Percentiles rank a stretch among this genome's conserved stretches.
Conservation (phyloP, 495 filamentous ascomycete species). For the Aspergillus cavernicola region DNA sequence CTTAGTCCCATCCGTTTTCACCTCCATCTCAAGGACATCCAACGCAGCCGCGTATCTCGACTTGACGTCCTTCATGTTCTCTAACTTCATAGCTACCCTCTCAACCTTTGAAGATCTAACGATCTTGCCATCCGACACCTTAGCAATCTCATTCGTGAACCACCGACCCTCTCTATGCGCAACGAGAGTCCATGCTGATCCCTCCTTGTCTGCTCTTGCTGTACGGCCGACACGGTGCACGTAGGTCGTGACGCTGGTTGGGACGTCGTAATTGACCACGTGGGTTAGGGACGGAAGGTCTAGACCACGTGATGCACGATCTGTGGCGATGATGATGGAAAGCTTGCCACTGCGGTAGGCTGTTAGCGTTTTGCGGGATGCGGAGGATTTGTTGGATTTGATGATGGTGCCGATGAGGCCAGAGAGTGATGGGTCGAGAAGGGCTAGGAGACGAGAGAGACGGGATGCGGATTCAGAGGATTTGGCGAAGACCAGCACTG, state of each 20-base stretch:
- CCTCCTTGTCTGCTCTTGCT: slow-evolving; percentile 72
- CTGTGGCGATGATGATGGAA: slow-evolving; percentile 79
- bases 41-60: slow-evolving; percentile 60
- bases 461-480: slow-evolving; percentile 81
- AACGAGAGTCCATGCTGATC: slow-evolving; percentile 79
- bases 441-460: slow-evolving; percentile 69
- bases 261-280: slow-evolving; percentile 94
- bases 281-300: slow-evolving; percentile 75
- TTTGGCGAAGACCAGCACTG: slow-evolving; percentile 80
- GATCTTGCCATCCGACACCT: slow-evolving; percentile 41
- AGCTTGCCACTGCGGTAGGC: slow-evolving; percentile 61
- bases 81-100: slow-evolving; percentile 43
- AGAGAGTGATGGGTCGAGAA: slow-evolving; percentile 59
- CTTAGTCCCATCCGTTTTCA: slow-evolving; percentile 18
- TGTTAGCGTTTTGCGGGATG: slow-evolving; percentile 57
- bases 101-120: slow-evolving; percentile 35
- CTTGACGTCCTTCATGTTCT: slow-evolving; percentile 44
- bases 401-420: slow-evolving; percentile 65
- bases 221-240: slow-evolving; percentile 93
- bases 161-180: slow-evolving; percentile 73
- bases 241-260: slow-evolving; percentile 72
- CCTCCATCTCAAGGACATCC: slow-evolving; percentile 42
- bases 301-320: slow-evolving; percentile 89
- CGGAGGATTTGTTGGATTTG: slow-evolving; percentile 64
- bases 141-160: slow-evolving; percentile 79